Percentiles rank a stretch among this genome's conserved stretches.
phyloP scores from a whole-genome alignment of 192 early-diverging fungal genomes.

The Coemansia sp. region DNA sequence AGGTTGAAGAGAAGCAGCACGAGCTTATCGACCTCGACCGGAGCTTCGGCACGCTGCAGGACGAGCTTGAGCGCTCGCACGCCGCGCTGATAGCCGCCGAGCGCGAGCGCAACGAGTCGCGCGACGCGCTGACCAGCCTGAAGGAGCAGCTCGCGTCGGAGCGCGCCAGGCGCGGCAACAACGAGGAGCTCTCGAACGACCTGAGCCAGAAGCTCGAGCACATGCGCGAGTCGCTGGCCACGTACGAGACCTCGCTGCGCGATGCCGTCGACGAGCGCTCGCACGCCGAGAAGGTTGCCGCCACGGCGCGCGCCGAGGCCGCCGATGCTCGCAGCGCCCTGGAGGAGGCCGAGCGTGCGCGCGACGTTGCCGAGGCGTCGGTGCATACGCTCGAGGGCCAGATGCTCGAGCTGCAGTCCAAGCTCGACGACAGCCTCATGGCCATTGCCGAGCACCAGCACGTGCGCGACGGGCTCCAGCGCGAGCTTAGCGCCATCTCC shows the following conservation, averaged over 20 bases:
- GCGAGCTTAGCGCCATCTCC: constrained; percentile 66
- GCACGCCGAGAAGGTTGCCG: constrained; percentile 76
- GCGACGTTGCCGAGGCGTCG: constrained; percentile 63
- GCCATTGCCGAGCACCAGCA: constrained; percentile 67
- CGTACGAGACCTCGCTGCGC: constrained; percentile 58
- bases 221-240: constrained; percentile 54
- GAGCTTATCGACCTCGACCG: constrained; percentile 56
- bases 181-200: constrained; percentile 44
- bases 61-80: constrained; percentile 40
- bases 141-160: constrained; percentile 35
- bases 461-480: constrained; percentile 71
- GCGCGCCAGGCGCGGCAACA: constrained; percentile 38
- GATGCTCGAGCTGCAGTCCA: constrained; percentile 68
- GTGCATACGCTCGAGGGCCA: constrained; percentile 65
- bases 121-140: constrained; percentile 27
- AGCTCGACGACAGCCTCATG: constrained; percentile 71
- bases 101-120: constrained; percentile 47
- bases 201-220: constrained; percentile 34
- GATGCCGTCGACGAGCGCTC: constrained; percentile 64
- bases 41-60: constrained; percentile 49
- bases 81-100: constrained; percentile 30
- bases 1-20: constrained; percentile 74
- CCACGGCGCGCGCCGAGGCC: constrained; percentile 59
- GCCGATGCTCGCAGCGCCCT: constrained; percentile 69
- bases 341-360: constrained; percentile 60